Conservation (phyloP, 345 rosid species). For the Boechera divaricarpa region DNA sequence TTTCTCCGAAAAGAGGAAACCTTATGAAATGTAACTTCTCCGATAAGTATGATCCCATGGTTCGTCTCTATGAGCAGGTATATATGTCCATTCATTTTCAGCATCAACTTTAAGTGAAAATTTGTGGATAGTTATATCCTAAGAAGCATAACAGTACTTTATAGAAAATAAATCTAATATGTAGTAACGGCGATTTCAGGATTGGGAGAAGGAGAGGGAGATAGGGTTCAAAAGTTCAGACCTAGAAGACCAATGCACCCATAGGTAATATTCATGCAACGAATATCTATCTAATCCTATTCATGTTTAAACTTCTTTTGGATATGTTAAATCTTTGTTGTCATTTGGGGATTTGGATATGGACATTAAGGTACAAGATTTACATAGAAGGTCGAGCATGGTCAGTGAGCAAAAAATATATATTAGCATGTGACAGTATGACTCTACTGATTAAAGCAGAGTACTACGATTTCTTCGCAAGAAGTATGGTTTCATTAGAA, state of each 20-base stretch:
- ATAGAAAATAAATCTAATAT: neutral
- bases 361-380: conserved; percentile 52
- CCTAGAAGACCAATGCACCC: conserved; percentile 59
- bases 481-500: conserved; percentile 54
- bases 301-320: neutral
- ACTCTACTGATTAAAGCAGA: conserved; percentile 48
- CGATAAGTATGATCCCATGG: conserved; percentile 45
- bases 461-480: conserved; percentile 51
- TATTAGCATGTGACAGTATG: conserved; percentile 55
- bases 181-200: conserved; percentile 34
- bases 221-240: conserved; percentile 49
- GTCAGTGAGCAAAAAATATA: conserved; percentile 63
- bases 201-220: conserved; percentile 49
- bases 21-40: conserved; percentile 61
- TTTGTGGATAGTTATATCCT: neutral
- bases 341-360: neutral
- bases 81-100: neutral
- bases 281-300: neutral
- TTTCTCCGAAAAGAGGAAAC: conserved; percentile 44
- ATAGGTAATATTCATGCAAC: conserved; percentile 42
- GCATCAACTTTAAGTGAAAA: neutral
- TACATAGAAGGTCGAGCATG: conserved; percentile 59
- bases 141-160: neutral
- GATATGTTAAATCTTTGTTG: too few relatives aligned
- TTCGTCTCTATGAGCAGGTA: conserved; percentile 52